Evolutionary conservation across 2,329 filamentous ascomycete genomes (phyloP).

Genomic region (Didymellaceae sp.): DNA sequence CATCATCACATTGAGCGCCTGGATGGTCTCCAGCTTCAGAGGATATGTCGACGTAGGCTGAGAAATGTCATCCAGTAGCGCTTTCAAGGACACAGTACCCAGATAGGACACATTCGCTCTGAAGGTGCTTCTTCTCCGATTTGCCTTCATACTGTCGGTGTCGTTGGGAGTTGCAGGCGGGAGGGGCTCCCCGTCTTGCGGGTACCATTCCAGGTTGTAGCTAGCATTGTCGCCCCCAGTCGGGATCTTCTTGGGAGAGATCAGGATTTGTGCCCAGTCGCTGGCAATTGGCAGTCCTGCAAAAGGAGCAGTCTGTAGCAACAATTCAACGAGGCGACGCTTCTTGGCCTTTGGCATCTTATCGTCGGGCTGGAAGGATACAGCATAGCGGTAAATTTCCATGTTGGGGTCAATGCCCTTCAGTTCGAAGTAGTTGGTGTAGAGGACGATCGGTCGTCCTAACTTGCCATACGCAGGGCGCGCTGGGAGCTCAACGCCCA

Average conservation of each 20-base stretch:
- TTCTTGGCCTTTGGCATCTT: slow-evolving; percentile 52
- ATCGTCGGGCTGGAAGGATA: slow-evolving; percentile 44
- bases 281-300: slow-evolving; percentile 41
- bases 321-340: slow-evolving; percentile 55
- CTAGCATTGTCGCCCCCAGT: slow-evolving; percentile 15
- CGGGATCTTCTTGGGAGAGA: slow-evolving; percentile 34
- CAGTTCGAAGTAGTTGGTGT: slow-evolving; percentile 51
- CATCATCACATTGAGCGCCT: slow-evolving; percentile 65
- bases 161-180: slow-evolving; percentile 25
- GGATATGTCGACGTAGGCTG: slow-evolving; percentile 49
- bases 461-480: slow-evolving; percentile 44
- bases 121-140: slow-evolving; percentile 30
- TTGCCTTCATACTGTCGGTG: slow-evolving; percentile 16
- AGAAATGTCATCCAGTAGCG: slow-evolving; percentile 56
- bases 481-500: slow-evolving; percentile 32
- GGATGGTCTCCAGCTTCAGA: slow-evolving; percentile 59
- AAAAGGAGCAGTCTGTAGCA: slow-evolving; percentile 48
- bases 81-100: slow-evolving; percentile 35
- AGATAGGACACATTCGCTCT: slow-evolving; percentile 29
- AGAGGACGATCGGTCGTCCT: slow-evolving; percentile 49
- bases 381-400: slow-evolving; percentile 37
- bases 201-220: slow-evolving; percentile 31
- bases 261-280: slow-evolving; percentile 47
- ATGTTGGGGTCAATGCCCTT: slow-evolving; percentile 39
- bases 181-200: slow-evolving; percentile 32